These are phyloP conservation scores for Phytopythium delawarense DNA, from an alignment of 352 stramenopile genomes.

Conservation along the genomic window DNA sequence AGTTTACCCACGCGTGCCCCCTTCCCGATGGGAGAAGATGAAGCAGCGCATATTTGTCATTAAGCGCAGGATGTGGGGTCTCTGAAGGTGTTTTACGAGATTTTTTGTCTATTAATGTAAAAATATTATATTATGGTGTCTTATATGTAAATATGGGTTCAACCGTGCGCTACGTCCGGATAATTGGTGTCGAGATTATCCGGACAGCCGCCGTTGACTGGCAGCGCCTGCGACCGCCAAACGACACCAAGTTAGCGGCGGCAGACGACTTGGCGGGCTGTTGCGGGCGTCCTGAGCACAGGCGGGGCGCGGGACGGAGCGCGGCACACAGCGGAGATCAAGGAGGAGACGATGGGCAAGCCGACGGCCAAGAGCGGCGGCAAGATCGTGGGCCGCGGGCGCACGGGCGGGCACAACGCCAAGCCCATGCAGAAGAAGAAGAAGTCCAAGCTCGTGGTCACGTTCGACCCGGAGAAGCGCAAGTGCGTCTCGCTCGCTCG, in stretches of 20 bases:
- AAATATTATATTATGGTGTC: too few species aligned
- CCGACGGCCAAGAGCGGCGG: constrained; percentile 25
- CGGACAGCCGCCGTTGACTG: background rate
- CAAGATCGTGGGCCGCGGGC: constrained; percentile 15
- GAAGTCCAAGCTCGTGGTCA: constrained; percentile 86
- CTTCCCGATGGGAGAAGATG: too few species aligned
- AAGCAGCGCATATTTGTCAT: too few species aligned
- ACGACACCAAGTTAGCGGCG: background rate
- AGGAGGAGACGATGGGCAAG: constrained; percentile 1
- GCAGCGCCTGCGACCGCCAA: background rate
- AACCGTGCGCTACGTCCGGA: too few species aligned
- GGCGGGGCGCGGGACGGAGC: background rate
- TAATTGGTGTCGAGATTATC: background rate
- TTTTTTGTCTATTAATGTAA: too few species aligned
- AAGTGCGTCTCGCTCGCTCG: constrained; percentile 38
- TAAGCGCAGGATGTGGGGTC: too few species aligned
- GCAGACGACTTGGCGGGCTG: background rate
- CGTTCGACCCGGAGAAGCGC: constrained; percentile 84
- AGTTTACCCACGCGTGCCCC: too few species aligned
- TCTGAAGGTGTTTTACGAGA: too few species aligned
- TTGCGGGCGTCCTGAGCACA: background rate
- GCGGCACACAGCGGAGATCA: too few species aligned
- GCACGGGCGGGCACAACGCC: constrained; percentile 17
- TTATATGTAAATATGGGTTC: too few species aligned
- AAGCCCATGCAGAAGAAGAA: constrained; percentile 48